Conservation (phyloP, 2,329 filamentous ascomycete genomes). For the Cladosporium colombiae region DNA sequence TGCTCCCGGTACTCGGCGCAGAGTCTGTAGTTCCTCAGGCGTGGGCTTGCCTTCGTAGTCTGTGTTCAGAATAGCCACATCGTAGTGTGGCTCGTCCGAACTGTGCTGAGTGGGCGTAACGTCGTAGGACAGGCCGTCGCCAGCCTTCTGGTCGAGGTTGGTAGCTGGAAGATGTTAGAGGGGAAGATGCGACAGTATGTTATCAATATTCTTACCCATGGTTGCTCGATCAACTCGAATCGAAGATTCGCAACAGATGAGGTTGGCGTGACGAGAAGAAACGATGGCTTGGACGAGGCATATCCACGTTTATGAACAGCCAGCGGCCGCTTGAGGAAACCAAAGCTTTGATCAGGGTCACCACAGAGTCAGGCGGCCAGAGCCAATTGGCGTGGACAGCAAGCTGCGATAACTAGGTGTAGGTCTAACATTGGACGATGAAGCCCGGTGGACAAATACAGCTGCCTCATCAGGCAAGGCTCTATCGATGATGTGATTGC, state of each 20-base stretch:
- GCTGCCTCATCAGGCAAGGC: slow-evolving; percentile 1
- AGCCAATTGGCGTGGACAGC: not conserved
- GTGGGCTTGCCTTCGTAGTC: slow-evolving; percentile 39
- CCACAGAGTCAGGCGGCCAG: not conserved
- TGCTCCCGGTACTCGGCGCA: slow-evolving; percentile 51
- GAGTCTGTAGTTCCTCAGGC: slow-evolving; percentile 45
- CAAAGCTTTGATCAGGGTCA: not conserved
- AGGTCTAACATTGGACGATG: not conserved
- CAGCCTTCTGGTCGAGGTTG: not conserved
- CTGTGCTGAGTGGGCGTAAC: not conserved
- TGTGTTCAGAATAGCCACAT: slow-evolving; percentile 10
- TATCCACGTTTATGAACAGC: not conserved
- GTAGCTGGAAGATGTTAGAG: not conserved
- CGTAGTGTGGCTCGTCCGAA: not conserved
- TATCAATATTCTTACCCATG: not conserved
- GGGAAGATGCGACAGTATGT: not conserved
- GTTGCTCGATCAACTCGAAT: not conserved
- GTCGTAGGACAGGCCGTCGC: not conserved
- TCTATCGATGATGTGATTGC: slow-evolving; percentile 4
- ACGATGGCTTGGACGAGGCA: not conserved
- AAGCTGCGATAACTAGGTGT: not conserved
- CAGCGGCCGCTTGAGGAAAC: not conserved
- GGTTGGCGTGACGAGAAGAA: not conserved
- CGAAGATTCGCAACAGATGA: not conserved
- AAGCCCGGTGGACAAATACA: not conserved